Base-by-base conservation (phyloP, 176 grass and related monocot genomes). In the Ampelocalamus luodianensis region DNA sequence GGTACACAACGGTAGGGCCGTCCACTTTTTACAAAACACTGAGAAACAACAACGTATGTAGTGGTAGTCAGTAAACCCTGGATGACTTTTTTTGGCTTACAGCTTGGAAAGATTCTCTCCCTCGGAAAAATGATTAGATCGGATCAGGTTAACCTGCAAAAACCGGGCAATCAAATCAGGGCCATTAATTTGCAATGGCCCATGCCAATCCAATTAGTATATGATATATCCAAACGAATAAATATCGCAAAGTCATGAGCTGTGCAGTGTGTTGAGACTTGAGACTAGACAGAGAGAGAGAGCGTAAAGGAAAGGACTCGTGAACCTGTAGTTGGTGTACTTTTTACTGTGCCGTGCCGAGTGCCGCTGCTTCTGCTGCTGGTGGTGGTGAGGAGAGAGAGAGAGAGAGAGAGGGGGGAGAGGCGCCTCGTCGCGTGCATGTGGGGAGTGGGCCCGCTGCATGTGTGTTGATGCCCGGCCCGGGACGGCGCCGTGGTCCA, bases 401-500 rank as follows among this genome's bases (percentile, higher is more conserved):
- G 32, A 34, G 32, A 34, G n/a, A n/a, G n/a, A n/a, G n/a, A n/a
- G n/a, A n/a, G n/a, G n/a, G n/a, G n/a, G n/a, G n/a, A n/a, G 32
- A 34, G 32, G 29, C 29, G 29, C 29, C 29, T 29, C 29, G 29
- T 29, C 20, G 56, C 62, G 51, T 8, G 67, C 89, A 91, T 65
- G 85, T 88, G 81, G 48, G 22, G 17, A 3, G 78, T 79, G 82
- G 86, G 83, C 38, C 90, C 45, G 62, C 7, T 34, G 78, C 86
- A 89, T 89, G 90, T 86, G 90, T 59, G 44, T 18, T 71, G 74
- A 76, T 83, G 45, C 85, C 90, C 80, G 54, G 74, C 43, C 74
- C 81, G 39, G 51, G 73, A 65, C 72, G 42, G 34, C 63, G 5
- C 17, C 23, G 65, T 77, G 84, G 68, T 20, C 70, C 78, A 82